Evolutionary conservation across 2,329 filamentous ascomycete genomes (phyloP), one percentile per base, ranked within the genome.

Genomic region (Pestalotiopsis sp.): DNA sequence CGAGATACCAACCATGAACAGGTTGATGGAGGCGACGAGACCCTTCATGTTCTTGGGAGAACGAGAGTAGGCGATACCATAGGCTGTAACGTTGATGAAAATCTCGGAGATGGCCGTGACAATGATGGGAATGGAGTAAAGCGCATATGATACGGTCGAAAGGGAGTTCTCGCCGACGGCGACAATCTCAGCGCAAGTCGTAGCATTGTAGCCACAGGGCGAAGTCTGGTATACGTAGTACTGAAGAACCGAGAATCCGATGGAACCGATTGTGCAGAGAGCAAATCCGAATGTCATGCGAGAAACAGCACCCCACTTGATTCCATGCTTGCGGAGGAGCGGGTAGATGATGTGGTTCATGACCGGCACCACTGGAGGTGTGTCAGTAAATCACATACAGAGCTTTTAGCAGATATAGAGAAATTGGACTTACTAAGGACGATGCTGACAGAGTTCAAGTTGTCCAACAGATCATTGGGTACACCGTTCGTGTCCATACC

Each of bases 31-130:
- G 79, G 87, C 85, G 74, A 95, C 91, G n/a, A 94, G 84, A 1
- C 90, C 92, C 72, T 91, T 90, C 92, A 95, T 95, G 83, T 94
- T 94, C 75, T 87, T 89, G 31, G 92, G 92, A 0, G 92, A 91
- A 80, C 94, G 93, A 78, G 90, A 91, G 82, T 90, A 94, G 41
- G 92, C 92, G 72, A 93, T 94, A 77, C 94, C 92, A 72, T 92
- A 88, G 1, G 89, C 90, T 17, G 86, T 86, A 69, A 87, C 84
- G 74, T 86, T 86, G 71, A 85, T 83, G 72, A 87, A 84, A 67
- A 87, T 85, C 78, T 88, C 86, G 9, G 85, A 83, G 4, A 87
- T 76, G 70, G 85, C 85, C 31, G 85, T 83, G 31, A 88, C 74
- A 71, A 86, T 81, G 75, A 86, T 86, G 23, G 85, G 83, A 12